Evolutionary conservation across 1,284 basidiomycete genomes (phyloP).

Genomic region (Sparassis latifolia): DNA sequence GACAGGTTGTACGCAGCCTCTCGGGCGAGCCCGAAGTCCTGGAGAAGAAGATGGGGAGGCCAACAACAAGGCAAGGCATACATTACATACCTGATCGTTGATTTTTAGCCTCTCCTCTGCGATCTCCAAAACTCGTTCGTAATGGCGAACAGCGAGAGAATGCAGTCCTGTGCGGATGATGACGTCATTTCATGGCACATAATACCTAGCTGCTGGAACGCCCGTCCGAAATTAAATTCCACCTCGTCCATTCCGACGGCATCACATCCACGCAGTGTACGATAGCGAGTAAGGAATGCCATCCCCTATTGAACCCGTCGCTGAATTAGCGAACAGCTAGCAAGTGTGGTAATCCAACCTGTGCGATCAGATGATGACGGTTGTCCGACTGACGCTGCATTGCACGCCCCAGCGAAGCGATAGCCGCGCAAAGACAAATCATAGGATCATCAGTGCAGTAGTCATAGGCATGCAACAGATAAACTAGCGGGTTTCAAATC

Average conservation of each 20-base stretch:
- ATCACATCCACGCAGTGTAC: conserved; percentile 43
- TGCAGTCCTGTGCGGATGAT: conserved; percentile 51
- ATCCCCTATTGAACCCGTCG: conserved; percentile 48
- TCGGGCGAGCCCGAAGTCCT: conserved; percentile 43
- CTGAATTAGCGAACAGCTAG: background rate
- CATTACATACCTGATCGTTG: conserved; percentile 19
- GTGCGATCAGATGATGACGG: conserved; percentile 78
- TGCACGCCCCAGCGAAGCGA: conserved; percentile 82
- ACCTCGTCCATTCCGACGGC: conserved; percentile 61
- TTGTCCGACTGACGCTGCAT: conserved; percentile 96
- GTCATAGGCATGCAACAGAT: conserved; percentile 85
- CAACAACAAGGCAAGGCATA: background rate
- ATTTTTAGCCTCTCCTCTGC: conserved; percentile 33
- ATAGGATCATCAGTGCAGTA: conserved; percentile 80
- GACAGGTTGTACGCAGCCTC: conserved; percentile 89
- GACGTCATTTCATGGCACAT: background rate
- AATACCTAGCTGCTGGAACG: conserved; percentile 86
- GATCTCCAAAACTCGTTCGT: conserved; percentile 65
- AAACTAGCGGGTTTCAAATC: conserved; percentile 50
- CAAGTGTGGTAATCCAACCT: conserved; percentile 35
- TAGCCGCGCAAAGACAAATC: conserved; percentile 75
- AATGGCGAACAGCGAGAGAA: conserved; percentile 78
- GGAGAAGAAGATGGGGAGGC: conserved; percentile 3
- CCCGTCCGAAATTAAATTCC: conserved; percentile 88
- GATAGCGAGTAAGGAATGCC: conserved; percentile 77